These are phyloP conservation scores for Chimonanthus praecox DNA, from an alignment of 164 flowering plant species.

Conservation along the genomic window DNA sequence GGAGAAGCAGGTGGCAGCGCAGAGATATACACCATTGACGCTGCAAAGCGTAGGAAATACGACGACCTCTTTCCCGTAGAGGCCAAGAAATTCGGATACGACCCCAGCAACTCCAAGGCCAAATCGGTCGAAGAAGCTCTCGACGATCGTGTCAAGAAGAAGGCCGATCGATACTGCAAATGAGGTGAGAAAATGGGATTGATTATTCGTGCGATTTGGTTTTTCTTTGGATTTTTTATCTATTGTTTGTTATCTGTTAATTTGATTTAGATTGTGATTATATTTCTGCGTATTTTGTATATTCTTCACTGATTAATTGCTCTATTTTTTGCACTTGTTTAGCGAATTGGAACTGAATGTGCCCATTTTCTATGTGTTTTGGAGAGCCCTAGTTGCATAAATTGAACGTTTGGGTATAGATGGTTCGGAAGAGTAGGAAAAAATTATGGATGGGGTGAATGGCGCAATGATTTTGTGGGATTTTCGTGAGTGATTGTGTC, in stretches of 20 bases:
- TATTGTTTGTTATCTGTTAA: not conserved
- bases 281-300: not conserved
- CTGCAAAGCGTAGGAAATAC: conserved; percentile 82
- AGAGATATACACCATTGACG: conserved; percentile 62
- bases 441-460: no score
- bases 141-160: conserved; percentile 94
- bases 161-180: conserved; percentile 97
- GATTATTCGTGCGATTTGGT: not conserved
- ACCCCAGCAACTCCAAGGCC: conserved; percentile 28
- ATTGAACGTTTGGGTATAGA: no score
- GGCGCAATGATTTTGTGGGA: no score
- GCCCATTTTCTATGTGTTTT: not conserved
- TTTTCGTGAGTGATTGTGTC: no score
- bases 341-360: not conserved
- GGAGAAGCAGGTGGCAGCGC: conserved; percentile 17
- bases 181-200: conserved; percentile 15
- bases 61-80: conserved; percentile 84
- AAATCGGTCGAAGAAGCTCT: conserved; percentile 74
- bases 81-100: conserved; percentile 74
- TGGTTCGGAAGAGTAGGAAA: no score
- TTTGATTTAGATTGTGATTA: not conserved
- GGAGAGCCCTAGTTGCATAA: no score
- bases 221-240: not conserved
- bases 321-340: not conserved
- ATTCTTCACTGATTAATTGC: not conserved